Conservation (phyloP, 805 yeast species). For the Candida silvicultrix region DNA sequence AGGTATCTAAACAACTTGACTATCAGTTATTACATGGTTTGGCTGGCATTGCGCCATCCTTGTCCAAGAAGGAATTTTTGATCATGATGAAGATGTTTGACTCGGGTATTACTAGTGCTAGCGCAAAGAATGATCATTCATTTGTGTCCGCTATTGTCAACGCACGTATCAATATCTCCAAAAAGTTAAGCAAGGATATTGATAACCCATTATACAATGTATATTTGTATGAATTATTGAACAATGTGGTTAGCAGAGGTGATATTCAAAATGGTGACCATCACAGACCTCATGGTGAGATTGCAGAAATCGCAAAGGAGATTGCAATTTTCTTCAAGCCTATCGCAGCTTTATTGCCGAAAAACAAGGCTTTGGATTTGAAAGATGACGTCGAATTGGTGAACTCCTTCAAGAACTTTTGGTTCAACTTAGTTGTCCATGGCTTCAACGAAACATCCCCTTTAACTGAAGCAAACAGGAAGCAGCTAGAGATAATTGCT, state of each 20-base stretch:
- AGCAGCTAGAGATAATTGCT: constrained; percentile 64
- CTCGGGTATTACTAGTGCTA: constrained; percentile 39
- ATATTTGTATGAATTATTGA: constrained; percentile 62
- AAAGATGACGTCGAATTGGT: constrained; percentile 41
- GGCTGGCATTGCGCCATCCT: constrained; percentile 51
- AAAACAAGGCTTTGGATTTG: constrained; percentile 33
- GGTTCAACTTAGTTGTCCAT: constrained; percentile 93
- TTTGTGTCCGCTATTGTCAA: constrained; percentile 35
- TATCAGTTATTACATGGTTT: constrained; percentile 53
- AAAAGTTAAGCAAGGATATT: constrained; percentile 19
- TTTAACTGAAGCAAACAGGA: constrained; percentile 39
- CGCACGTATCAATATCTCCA: constrained; percentile 44
- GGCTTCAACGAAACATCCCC: constrained; percentile 68
- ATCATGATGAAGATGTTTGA: constrained; percentile 55
- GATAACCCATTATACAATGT: constrained; percentile 42
- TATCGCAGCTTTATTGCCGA: constrained; percentile 69
- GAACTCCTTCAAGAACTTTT: constrained; percentile 72
- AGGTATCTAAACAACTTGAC: constrained; percentile 46
- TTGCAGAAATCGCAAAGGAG: constrained; percentile 62
- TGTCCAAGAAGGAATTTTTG: constrained; percentile 61
- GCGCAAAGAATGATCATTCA: constrained; percentile 31
- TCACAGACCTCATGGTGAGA: constrained; percentile 72
- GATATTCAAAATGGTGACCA: constrained; percentile 71
- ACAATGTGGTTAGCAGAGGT: constrained; percentile 66
- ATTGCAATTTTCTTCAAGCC: constrained; percentile 64